Conservation (phyloP, 148 eudicot genomes). For the Arctostaphylos glauca region DNA sequence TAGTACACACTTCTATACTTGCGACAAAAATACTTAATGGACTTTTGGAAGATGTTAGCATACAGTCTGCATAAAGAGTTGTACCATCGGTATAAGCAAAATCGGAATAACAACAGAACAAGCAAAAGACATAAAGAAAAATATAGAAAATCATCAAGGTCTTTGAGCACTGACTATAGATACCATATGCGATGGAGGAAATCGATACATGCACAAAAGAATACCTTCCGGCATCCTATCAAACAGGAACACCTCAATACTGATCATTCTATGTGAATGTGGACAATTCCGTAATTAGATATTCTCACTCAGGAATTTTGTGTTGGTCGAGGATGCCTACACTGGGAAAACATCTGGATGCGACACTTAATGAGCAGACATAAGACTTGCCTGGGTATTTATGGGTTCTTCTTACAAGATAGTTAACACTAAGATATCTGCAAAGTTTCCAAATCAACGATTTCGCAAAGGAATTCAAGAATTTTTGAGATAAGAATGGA, state of each 20-base stretch:
- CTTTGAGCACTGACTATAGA: neutral
- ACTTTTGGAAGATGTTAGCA: neutral
- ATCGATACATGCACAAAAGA: neutral
- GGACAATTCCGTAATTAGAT: neutral
- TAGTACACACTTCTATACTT: neutral
- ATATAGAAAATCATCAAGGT: neutral
- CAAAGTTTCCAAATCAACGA: neutral
- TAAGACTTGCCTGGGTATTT: neutral
- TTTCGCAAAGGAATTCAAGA: neutral
- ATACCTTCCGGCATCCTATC: neutral
- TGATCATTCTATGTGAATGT: no score
- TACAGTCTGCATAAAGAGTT: neutral
- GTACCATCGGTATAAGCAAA: neutral
- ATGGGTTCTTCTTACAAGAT: neutral
- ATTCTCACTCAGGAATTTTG: neutral
- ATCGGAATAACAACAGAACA: neutral
- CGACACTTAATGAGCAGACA: neutral
- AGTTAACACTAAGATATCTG: neutral
- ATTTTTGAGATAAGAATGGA: neutral
- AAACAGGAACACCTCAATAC: neutral
- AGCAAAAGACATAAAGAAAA: neutral
- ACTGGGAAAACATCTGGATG: neutral
- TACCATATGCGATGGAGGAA: neutral
- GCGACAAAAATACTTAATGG: neutral
- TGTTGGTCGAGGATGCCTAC: neutral